phyloP scores from a whole-genome alignment of 2,329 filamentous ascomycete species.

The Macroventuria anomochaeta region DNA sequence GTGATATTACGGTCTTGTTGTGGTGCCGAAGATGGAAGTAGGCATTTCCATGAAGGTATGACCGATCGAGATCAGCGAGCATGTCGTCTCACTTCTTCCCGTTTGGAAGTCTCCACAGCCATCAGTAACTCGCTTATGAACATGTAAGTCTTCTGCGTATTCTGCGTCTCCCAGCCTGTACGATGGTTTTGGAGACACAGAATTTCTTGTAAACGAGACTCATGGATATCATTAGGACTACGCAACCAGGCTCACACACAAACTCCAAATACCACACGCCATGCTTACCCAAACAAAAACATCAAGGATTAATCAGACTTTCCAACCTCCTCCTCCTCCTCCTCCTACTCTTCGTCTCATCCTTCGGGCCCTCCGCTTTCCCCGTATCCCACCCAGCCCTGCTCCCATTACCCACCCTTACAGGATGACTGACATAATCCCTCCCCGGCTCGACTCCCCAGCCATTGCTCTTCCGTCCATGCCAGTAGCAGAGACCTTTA shows the following conservation, averaged over 20 bases:
- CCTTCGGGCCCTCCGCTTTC: not conserved
- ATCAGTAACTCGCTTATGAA: too few species aligned
- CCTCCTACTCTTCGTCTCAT: conserved; percentile 23
- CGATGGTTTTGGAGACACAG: too few species aligned
- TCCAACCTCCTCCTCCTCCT: conserved; percentile 29
- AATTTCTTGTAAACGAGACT: not conserved
- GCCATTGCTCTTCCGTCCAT: conserved; percentile 34
- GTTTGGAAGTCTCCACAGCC: too few species aligned
- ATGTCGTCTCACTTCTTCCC: too few species aligned
- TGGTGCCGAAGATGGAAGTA: too few species aligned
- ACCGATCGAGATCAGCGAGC: too few species aligned
- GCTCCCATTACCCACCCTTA: not conserved
- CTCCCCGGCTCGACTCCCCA: conserved; percentile 5
- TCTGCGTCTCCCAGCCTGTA: too few species aligned
- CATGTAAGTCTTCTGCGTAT: too few species aligned
- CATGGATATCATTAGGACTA: not conserved
- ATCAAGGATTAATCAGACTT: conserved; percentile 21
- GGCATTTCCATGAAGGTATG: too few species aligned
- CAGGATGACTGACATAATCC: conserved; percentile 2
- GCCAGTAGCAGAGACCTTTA: conserved; percentile 52
- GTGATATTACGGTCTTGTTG: too few species aligned
- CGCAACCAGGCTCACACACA: not conserved
- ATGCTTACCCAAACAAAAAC: not conserved
- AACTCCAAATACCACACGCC: not conserved
- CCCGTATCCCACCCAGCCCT: conserved; percentile 14